phyloP scores from a whole-genome alignment of 2,329 filamentous ascomycete genomes.

The Colletotrichum sp. region DNA sequence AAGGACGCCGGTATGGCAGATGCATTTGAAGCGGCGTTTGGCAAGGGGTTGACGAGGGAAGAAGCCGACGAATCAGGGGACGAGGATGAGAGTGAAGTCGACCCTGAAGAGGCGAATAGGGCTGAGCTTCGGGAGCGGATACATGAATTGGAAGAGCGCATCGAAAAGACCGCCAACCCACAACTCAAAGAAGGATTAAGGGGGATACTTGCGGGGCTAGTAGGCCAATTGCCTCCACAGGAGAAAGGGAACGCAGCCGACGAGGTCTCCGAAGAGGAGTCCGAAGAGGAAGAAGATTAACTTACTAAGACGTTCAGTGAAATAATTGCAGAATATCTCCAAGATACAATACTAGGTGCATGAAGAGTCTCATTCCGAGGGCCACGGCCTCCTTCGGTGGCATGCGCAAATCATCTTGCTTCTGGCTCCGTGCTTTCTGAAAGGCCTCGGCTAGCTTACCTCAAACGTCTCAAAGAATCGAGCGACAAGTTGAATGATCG shows the following conservation, averaged over 20 bases:
- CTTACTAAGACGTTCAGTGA: rapidly evolving
- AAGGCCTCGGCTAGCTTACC: neutral
- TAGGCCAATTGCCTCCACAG: slow-evolving; percentile 24
- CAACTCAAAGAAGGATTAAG: slow-evolving; percentile 31
- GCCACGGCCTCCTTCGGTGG: neutral
- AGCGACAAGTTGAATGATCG: neutral
- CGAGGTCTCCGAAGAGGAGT: neutral
- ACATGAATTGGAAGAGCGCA: slow-evolving; percentile 28
- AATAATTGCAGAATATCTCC: too few species aligned
- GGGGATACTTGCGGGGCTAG: slow-evolving; percentile 28
- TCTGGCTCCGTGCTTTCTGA: neutral
- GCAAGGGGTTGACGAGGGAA: slow-evolving; percentile 38
- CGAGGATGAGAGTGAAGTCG: neutral
- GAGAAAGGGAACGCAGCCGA: neutral
- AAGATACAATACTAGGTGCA: too few species aligned
- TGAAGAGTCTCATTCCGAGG: neutral
- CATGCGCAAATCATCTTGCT: neutral
- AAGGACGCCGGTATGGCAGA: slow-evolving; percentile 54
- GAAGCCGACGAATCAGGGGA: neutral
- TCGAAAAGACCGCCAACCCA: slow-evolving; percentile 26
- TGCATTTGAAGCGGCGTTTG: slow-evolving; percentile 56
- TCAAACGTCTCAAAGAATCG: neutral
- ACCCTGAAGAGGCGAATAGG: neutral
- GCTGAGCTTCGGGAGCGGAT: slow-evolving; percentile 32
- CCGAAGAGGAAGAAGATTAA: neutral